phyloP scores from a whole-genome alignment of 306 rosid species.

The Medicago arabica region DNA sequence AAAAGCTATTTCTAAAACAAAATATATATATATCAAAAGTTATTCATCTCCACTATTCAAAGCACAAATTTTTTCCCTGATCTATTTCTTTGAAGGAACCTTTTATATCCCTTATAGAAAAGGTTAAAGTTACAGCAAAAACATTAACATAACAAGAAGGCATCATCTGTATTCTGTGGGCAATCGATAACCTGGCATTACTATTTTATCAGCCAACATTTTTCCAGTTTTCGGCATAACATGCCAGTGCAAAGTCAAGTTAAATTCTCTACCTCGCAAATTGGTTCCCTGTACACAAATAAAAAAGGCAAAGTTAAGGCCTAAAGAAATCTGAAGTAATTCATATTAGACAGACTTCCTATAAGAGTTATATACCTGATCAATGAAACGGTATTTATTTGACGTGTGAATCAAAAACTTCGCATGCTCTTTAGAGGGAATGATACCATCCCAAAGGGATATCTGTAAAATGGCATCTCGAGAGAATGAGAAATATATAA shows the following conservation, averaged over 20 bases:
- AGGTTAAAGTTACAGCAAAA: constrained; percentile 54
- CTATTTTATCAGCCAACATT: constrained; percentile 80
- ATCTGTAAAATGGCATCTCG: constrained; percentile 56
- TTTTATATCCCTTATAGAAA: constrained; percentile 27
- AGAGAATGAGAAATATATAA: constrained; percentile 24
- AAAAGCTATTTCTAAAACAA: constrained; percentile 16
- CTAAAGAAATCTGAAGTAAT: constrained; percentile 28
- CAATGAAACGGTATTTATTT: constrained; percentile 84
- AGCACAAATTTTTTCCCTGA: constrained; percentile 34
- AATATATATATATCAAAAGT: constrained; percentile 35
- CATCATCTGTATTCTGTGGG: constrained; percentile 80
- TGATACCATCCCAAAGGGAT: constrained; percentile 95
- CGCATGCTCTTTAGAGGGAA: constrained; percentile 82
- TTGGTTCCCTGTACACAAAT: constrained; percentile 70
- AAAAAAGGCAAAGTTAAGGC: constrained; percentile 24
- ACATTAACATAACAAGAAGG: constrained; percentile 38
- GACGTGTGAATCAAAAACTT: constrained; percentile 84
- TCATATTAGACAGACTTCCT: constrained; percentile 19
- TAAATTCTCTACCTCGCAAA: constrained; percentile 82
- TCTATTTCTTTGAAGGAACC: constrained; percentile 42
- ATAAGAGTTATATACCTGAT: constrained; percentile 62
- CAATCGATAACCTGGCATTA: constrained; percentile 78
- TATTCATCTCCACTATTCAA: constrained; percentile 35
- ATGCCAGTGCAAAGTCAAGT: constrained; percentile 98
- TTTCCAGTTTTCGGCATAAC: constrained; percentile 98